Evolutionary conservation across 1,284 basidiomycete species (phyloP).

Genomic region (Erythrobasidium hasegawianum): DNA sequence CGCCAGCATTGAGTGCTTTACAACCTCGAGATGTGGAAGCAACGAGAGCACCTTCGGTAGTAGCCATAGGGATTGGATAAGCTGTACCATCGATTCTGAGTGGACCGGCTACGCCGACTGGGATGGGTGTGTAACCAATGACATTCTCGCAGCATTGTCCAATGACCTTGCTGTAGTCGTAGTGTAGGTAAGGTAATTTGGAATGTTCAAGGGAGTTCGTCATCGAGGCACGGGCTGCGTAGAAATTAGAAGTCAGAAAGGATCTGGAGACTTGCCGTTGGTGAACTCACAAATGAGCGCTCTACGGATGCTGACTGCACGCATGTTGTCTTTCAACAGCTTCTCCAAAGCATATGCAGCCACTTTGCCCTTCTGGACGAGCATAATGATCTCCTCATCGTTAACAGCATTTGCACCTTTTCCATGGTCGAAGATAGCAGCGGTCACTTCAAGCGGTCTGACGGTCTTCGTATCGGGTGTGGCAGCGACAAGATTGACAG

Average conservation of each 20-base stretch:
- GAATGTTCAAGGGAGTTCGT: constrained; percentile 83
- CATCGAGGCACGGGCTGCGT: constrained; percentile 71
- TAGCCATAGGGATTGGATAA: constrained; percentile 96
- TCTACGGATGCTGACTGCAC: constrained; percentile 82
- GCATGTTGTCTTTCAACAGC: constrained; percentile 75
- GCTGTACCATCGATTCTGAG: constrained; percentile 82
- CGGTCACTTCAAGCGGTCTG: constrained; percentile 63
- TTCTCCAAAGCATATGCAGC: constrained; percentile 93
- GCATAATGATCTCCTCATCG: constrained; percentile 87
- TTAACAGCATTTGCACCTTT: constrained; percentile 60
- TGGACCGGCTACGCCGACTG: constrained; percentile 94
- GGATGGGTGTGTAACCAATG: constrained; percentile 92
- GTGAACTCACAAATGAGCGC: constrained; percentile 86
- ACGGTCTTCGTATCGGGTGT: constrained; percentile 15
- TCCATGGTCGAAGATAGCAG: constrained; percentile 80
- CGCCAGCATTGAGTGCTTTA: constrained; percentile 94
- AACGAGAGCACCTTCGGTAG: constrained; percentile 95
- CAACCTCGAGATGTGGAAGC: constrained; percentile 96
- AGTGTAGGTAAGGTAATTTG: constrained; percentile 75
- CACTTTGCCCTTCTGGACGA: constrained; percentile 89
- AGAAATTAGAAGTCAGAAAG: no score
- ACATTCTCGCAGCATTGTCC: constrained; percentile 99
- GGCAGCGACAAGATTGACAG: neutral
- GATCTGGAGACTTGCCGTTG: no score
- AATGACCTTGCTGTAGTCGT: constrained; percentile 90